A percentile compares a stretch with the other conserved stretches of the same genome.
phyloP scores from a whole-genome alignment of 495 filamentous ascomycete species.

The Massariosphaeria phaeospora region DNA sequence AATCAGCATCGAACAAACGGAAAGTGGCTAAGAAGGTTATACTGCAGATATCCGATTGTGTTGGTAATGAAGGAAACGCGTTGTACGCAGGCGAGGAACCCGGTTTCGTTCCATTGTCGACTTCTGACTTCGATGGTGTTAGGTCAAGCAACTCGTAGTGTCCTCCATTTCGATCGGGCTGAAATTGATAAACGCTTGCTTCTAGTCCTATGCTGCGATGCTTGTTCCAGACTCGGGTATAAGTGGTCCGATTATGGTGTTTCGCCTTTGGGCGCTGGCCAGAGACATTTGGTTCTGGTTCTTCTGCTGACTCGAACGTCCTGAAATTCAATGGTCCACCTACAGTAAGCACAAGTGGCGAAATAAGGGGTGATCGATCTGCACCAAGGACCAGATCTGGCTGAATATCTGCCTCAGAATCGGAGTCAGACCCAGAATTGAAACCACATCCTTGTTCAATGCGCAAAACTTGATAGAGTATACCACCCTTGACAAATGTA shows the following conservation, averaged over 20 bases:
- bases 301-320: not conserved
- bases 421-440: not conserved
- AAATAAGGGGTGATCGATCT: too few species aligned
- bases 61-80: not conserved
- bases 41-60: not conserved
- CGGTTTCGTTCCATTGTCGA: not conserved
- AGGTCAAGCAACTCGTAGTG: not conserved
- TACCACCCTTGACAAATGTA: conserved; percentile 4
- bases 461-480: conserved; percentile 9
- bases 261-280: too few species aligned
- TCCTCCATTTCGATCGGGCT: not conserved
- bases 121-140: not conserved
- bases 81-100: not conserved
- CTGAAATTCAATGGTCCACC: not conserved
- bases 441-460: conserved; percentile 6
- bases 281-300: not conserved
- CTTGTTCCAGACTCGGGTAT: not conserved
- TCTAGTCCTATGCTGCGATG: not conserved
- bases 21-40: conserved; percentile 1
- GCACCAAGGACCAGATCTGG: too few species aligned
- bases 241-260: not conserved
- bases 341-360: not conserved
- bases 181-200: conserved; percentile 1
- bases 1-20: not conserved
- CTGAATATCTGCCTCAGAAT: not conserved